A percentile compares a stretch with the other conserved stretches of the same genome.
phyloP scores from a whole-genome alignment of 2,329 filamentous ascomycete genomes.

The Colletotrichum noveboracense region DNA sequence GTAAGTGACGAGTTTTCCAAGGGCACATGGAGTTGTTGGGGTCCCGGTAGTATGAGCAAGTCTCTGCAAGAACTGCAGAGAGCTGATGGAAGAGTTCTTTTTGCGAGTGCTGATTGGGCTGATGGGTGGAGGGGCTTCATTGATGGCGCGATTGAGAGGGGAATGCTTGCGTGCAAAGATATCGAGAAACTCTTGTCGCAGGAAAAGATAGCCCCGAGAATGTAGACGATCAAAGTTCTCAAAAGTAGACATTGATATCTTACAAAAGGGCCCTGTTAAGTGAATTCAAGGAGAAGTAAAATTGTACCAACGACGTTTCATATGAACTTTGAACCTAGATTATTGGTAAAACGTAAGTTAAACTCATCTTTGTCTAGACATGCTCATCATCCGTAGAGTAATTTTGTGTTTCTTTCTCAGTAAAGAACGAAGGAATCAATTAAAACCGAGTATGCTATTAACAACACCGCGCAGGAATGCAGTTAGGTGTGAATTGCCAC shows the following conservation, averaged over 20 bases:
- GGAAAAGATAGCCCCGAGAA: background rate
- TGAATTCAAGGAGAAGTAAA: background rate
- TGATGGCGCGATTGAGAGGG: background rate
- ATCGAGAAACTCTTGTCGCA: fast-evolving
- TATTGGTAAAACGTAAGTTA: fast-evolving
- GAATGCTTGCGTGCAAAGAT: background rate
- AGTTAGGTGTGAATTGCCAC: too few relatives aligned
- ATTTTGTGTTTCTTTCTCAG: fast-evolving
- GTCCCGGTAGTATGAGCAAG: background rate
- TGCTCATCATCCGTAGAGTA: fast-evolving
- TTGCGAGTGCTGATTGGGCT: background rate
- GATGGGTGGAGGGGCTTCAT: background rate
- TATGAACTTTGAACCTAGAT: fast-evolving
- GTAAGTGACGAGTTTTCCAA: background rate
- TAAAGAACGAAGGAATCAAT: too few relatives aligned
- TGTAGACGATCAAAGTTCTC: fast-evolving
- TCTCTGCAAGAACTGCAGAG: background rate
- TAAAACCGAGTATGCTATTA: too few relatives aligned
- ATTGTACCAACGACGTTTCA: fast-evolving
- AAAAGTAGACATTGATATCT: background rate
- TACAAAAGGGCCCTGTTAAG: fast-evolving
- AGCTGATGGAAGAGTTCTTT: background rate
- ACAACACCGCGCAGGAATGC: too few relatives aligned
- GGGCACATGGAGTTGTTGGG: background rate
- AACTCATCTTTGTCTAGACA: fast-evolving